A percentile compares a stretch with the other conserved stretches of the same genome.
Evolutionary conservation across 345 rosid genomes (phyloP).

Genomic region (Brassica cretica): DNA sequence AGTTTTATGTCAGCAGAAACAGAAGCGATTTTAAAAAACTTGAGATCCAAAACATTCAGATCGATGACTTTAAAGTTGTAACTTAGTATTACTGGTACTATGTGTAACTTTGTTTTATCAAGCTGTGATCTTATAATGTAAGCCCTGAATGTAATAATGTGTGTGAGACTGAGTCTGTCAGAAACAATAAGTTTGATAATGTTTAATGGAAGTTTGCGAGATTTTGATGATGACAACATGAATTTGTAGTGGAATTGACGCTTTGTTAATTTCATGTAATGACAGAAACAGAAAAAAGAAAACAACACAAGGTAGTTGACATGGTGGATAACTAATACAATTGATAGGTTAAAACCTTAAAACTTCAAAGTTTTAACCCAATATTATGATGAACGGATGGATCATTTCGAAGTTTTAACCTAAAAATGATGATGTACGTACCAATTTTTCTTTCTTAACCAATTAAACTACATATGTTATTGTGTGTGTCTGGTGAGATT

Average conservation of each 20-base stretch:
- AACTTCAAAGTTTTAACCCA: not conserved
- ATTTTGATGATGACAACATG: not conserved
- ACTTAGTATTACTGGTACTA: not conserved
- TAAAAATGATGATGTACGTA: not conserved
- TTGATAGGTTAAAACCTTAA: too few relatives aligned
- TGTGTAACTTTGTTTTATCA: not conserved
- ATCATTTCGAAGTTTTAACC: not conserved
- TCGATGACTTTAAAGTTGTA: constrained; percentile 43
- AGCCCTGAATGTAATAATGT: not conserved
- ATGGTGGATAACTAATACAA: not conserved
- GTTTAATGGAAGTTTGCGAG: not conserved
- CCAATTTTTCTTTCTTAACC: not conserved
- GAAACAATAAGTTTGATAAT: not conserved
- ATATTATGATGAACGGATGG: too few relatives aligned
- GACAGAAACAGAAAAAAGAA: not conserved
- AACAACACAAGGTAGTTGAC: not conserved
- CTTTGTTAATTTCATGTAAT: not conserved
- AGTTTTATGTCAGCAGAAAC: constrained; percentile 54
- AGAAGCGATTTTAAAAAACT: constrained; percentile 57
- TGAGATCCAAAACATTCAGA: constrained; percentile 45
- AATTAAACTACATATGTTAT: not conserved
- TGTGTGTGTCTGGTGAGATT: too few relatives aligned
- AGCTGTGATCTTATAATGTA: not conserved
- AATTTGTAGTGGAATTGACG: not conserved
- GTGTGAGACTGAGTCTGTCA: not conserved